Percentiles rank a stretch among this genome's conserved stretches.
Conservation (phyloP, 257 asterid genomes). For the Penstemon barbatus region DNA sequence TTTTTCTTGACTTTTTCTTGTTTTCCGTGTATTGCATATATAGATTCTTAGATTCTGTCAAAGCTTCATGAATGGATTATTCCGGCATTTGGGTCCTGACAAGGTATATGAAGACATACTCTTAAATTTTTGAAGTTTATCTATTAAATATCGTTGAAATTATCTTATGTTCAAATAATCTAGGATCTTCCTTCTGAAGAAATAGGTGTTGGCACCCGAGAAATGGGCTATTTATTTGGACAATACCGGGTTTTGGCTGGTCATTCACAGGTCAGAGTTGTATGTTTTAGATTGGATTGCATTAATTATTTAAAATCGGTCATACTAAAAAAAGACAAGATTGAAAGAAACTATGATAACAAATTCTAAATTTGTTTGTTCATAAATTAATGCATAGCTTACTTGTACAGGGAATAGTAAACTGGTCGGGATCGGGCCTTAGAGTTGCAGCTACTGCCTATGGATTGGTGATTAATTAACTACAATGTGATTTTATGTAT, state of each 20-base stretch:
- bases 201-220: slow-evolving; percentile 96
- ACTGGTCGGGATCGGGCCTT: slow-evolving; percentile 97
- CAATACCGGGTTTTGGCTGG: slow-evolving; percentile 93
- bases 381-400: slow-evolving; percentile 41
- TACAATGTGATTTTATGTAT: slow-evolving; percentile 58
- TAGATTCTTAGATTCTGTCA: slow-evolving; percentile 93
- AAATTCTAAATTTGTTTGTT: slow-evolving; percentile 8
- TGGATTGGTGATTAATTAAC: slow-evolving; percentile 71
- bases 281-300: neutral
- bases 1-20: slow-evolving; percentile 24
- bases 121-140: slow-evolving; percentile 20
- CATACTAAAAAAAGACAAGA: neutral
- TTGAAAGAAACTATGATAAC: slow-evolving; percentile 33
- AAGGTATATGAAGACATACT: slow-evolving; percentile 52
- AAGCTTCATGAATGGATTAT: slow-evolving; percentile 94
- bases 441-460: slow-evolving; percentile 99
- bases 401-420: slow-evolving; percentile 90
- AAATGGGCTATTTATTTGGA: slow-evolving; percentile 95
- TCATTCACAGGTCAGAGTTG: slow-evolving; percentile 77
- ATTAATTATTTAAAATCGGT: no score
- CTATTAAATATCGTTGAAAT: slow-evolving; percentile 15
- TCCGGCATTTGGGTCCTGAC: slow-evolving; percentile 92
- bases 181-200: slow-evolving; percentile 99
- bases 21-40: slow-evolving; percentile 26
- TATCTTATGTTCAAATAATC: slow-evolving; percentile 28